Base-by-base conservation (phyloP, 768 basidiomycete species). In the Russula foetens region DNA sequence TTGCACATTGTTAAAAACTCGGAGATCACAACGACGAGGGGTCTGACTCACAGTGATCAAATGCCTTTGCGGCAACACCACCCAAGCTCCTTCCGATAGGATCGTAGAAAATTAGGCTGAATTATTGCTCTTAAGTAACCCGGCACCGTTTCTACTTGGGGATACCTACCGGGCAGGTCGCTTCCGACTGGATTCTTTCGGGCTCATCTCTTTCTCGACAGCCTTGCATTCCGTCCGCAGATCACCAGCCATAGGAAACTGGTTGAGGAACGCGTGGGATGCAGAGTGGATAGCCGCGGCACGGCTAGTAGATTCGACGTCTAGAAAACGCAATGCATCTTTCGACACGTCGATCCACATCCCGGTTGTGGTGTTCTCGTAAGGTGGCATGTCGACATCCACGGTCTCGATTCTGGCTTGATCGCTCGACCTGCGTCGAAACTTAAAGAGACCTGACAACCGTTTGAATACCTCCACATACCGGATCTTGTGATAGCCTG, bases 251-350 rank as follows among this genome's bases (percentile, higher is more conserved):
- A 93, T 74, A 5, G 82, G 75, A 66, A 91, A 92, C 44, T 82
- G 80, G 67, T 91, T 92, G 63, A 95, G 72, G 66, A 93, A 79
- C 0, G 90, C 90, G 69, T 96, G 93, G 65, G 86, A 78, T 3
- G 92, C 92, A 5, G 90, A 81, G 68, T 96, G 92, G 50, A 95
- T 91, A 0, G 86, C 88, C 51, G 82, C 92, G 0, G 92, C 90
- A 0, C 84, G 78, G 60, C 85, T 81, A 44, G 91, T 78, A 5
- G 72, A 74, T 63, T 85, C 83, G 12, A 65, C 62, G 14, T 72
- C 71, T 69, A 92, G 75, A n/a, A 84, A 68, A 7, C 76, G 69
- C 49, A 92, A 70, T 23, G 81, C 74, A 0, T 69, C 35, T 26
- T 73, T 74, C 0, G 89, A 85, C 1, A 93, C 74, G 67, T 94